Evolutionary conservation across 2,329 filamentous ascomycete genomes (phyloP), one percentile per base, ranked within the genome.

Genomic region (Trichocomaceae sp.): DNA sequence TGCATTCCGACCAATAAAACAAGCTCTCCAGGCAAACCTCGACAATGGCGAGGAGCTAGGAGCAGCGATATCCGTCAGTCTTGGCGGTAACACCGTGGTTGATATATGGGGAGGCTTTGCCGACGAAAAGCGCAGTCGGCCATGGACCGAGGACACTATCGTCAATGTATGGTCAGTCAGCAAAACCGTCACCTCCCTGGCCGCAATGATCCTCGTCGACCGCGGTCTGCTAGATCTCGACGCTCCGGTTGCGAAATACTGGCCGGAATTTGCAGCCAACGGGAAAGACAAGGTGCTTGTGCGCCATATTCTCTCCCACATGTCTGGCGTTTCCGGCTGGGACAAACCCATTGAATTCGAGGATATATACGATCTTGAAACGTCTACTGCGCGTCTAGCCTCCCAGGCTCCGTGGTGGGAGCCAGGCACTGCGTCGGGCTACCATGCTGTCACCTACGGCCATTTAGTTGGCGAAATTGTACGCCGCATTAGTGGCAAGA

Each of bases 201-300:
- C 74, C 0, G 63, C 65, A 1, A 61, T 75, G 20, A 60, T 76
- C 20, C 70, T 75, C 6, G 65, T 74, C 31, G 69, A 75, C 46
- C 69, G 73, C 3, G 73, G 72, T 2, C 57, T 69, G 0, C 54
- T 78, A 0, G 62, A 69, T 52, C 60, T 67, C 1, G 57, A 72
- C 45, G 73, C 66, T 12, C 68, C 68, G 1, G 72, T 78, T 1
- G 58, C 69, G 1, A 64, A 68, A 39, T 73, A 77, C 63, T 78
- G 76, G 76, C 76, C 76, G 1, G 76, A 77, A 45, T 77, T 77
- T 53, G 72, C 63, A 0, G 65, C 58, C 12, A 72, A 73, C 19
- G 74, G n/a, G 72, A 76, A 77, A 47, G 62, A 72, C 39, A 59
- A 69, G 13, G 61, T 77, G 44, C 58, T 68, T 10, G 69, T 77